Evolutionary conservation across 164 flowering plant genomes (phyloP).

Genomic region (Stephania cephalantha): DNA sequence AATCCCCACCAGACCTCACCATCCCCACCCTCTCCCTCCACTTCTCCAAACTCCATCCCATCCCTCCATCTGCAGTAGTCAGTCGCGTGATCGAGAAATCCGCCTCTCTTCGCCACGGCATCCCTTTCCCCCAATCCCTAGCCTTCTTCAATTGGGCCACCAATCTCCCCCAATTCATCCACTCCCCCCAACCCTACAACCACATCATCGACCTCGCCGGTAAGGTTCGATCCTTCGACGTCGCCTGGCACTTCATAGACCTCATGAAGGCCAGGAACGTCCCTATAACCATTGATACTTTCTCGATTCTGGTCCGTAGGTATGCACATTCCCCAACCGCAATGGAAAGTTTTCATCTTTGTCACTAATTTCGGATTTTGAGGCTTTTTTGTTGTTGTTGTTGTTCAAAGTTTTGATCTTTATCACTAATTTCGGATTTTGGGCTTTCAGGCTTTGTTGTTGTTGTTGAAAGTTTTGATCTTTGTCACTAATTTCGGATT

Average conservation of each 20-base stretch:
- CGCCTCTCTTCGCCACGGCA: slow-evolving; percentile 62
- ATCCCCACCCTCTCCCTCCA: slow-evolving; percentile 47
- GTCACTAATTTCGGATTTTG: slow-evolving; percentile 15
- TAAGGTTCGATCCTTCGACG: slow-evolving; percentile 60
- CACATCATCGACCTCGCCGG: slow-evolving; percentile 84
- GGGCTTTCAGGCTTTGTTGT: too few species aligned
- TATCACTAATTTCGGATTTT: too few species aligned
- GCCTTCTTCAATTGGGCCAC: slow-evolving; percentile 88
- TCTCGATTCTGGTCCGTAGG: slow-evolving; percentile 55
- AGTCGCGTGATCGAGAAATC: slow-evolving; percentile 55
- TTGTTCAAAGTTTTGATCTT: too few species aligned
- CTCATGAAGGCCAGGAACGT: slow-evolving; percentile 43
- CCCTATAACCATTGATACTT: slow-evolving; percentile 45
- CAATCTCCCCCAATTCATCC: slow-evolving; percentile 18
- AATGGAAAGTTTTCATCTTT: too few species aligned
- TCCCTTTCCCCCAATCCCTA: slow-evolving; percentile 63
- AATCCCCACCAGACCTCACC: slow-evolving; percentile 32
- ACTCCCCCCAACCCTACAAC: slow-evolving; percentile 37
- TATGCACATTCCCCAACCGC: slow-evolving; percentile 8
- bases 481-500: too few species aligned
- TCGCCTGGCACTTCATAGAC: slow-evolving; percentile 73
- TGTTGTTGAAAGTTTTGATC: too few species aligned
- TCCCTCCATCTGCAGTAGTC: slow-evolving; percentile 38
- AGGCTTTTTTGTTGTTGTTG: background rate
- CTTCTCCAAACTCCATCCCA: slow-evolving; percentile 34